Percentiles rank a stretch among this genome's conserved stretches.
phyloP scores from a whole-genome alignment of 192 early-diverging fungal species.

The Entomortierella parvispora region DNA sequence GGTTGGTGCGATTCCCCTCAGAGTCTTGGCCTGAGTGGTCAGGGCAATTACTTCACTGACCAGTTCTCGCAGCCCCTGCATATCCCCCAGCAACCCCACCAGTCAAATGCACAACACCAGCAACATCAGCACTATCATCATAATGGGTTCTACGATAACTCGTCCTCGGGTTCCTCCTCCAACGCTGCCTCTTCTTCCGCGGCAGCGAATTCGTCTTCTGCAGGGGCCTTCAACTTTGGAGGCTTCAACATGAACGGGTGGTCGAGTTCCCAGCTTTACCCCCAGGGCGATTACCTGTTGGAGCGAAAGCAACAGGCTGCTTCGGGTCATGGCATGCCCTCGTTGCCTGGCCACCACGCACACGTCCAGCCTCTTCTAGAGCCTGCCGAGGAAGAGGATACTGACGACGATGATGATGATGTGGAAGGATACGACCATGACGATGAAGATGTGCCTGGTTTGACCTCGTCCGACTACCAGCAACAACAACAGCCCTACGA shows the following conservation, averaged over 20 bases:
- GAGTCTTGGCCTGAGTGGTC: conserved; percentile 4
- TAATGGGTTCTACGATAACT: conserved; percentile 16
- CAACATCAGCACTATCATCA: conserved; percentile 15
- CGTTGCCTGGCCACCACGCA: conserved; percentile 13
- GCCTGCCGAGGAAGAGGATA: conserved; percentile 14
- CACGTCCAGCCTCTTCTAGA: conserved; percentile 20
- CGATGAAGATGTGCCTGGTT: conserved; percentile 4
- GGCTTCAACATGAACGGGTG: conserved; percentile 19
- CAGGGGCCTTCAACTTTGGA: conserved; percentile 2
- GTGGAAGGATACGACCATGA: conserved; percentile 11
- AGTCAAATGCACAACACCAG: not conserved
- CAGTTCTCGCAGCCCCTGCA: conserved; percentile 31
- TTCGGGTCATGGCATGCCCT: not conserved
- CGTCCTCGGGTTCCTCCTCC: conserved; percentile 17
- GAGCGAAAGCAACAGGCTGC: conserved; percentile 41
- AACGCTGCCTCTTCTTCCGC: conserved; percentile 16
- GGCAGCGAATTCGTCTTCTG: conserved; percentile 9
- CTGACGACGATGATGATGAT: conserved; percentile 38
- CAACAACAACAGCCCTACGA: conserved; percentile 5
- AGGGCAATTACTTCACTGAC: conserved; percentile 18
- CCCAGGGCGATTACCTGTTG: conserved; percentile 29
- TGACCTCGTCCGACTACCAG: not conserved
- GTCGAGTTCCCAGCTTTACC: conserved; percentile 13
- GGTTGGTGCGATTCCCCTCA: conserved; percentile 33
- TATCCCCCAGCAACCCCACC: conserved; percentile 8